phyloP scores from a whole-genome alignment of 1,284 basidiomycete genomes.

The Exobasidium rhododendri region DNA sequence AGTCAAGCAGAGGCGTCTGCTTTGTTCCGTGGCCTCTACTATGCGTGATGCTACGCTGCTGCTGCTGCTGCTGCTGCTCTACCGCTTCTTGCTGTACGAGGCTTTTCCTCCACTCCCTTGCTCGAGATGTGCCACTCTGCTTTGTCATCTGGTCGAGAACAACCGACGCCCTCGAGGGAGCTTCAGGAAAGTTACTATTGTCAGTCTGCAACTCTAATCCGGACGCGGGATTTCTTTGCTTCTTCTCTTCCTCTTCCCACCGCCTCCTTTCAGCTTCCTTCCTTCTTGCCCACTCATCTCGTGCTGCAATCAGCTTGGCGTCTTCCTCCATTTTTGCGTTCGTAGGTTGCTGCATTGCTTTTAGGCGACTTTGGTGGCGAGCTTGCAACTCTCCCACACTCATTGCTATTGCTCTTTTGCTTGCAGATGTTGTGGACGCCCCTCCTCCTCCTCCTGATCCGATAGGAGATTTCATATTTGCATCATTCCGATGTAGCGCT shows the following conservation, averaged over 20 bases:
- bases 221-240: background rate
- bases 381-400: slow-evolving; percentile 8
- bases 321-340: slow-evolving; percentile 30
- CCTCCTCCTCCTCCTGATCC: background rate
- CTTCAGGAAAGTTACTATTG: too few relatives aligned
- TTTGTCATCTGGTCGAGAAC: background rate
- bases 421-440: background rate
- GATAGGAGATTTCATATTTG: background rate
- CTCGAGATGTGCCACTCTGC: background rate
- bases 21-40: too few relatives aligned
- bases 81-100: background rate
- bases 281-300: slow-evolving; percentile 34
- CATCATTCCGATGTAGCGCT: background rate
- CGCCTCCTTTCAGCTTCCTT: slow-evolving; percentile 24
- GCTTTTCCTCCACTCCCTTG: background rate
- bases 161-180: background rate
- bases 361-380: slow-evolving; percentile 5
- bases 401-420: background rate
- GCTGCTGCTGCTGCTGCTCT: slow-evolving; percentile 8
- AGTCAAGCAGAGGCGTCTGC: slow-evolving; percentile 1
- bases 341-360: slow-evolving; percentile 31
- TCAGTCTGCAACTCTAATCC: too few relatives aligned
- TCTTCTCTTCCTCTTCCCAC: slow-evolving; percentile 26
- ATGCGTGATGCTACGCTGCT: background rate
- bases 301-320: slow-evolving; percentile 25